A percentile compares a stretch with the other conserved stretches of the same genome.
Conservation (phyloP, 2,329 filamentous ascomycete genomes). For the Coniochaeta sp. region DNA sequence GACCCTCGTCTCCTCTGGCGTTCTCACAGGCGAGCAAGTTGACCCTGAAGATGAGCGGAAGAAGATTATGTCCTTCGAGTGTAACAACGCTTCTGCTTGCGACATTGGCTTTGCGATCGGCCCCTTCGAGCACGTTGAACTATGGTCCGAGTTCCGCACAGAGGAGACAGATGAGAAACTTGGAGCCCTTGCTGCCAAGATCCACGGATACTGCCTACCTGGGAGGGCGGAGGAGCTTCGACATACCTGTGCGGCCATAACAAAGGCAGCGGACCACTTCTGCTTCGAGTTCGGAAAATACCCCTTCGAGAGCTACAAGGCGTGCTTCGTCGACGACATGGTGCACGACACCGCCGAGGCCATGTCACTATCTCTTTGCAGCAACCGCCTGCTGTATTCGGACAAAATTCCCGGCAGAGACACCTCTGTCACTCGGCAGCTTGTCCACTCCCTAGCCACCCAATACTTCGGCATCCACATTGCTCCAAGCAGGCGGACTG, state of each 20-base stretch:
- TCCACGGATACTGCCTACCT: conserved; percentile 88
- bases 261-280: conserved; percentile 84
- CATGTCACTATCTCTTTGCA: conserved; percentile 82
- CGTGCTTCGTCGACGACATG: conserved; percentile 92
- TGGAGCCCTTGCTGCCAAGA: conserved; percentile 77
- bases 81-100: conserved; percentile 67
- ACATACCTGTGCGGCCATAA: conserved; percentile 80
- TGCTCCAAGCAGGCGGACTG: conserved; percentile 70
- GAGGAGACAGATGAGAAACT: conserved; percentile 89
- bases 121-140: conserved; percentile 87
- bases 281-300: conserved; percentile 84
- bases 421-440: conserved; percentile 68
- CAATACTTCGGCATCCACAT: conserved; percentile 96
- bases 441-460: conserved; percentile 78
- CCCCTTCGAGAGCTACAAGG: conserved; percentile 84
- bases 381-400: conserved; percentile 76
- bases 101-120: conserved; percentile 93
- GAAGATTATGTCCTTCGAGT: conserved; percentile 82
- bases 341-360: conserved; percentile 66
- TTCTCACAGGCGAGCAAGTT: conserved; percentile 73
- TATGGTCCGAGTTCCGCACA: conserved; percentile 77
- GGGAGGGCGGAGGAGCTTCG: conserved; percentile 73
- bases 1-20: conserved; percentile 84
- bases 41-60: conserved; percentile 72
- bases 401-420: conserved; percentile 81